These are phyloP conservation scores for Daldinia grandis DNA, from an alignment of 495 filamentous ascomycete species.

Conservation along the genomic window DNA sequence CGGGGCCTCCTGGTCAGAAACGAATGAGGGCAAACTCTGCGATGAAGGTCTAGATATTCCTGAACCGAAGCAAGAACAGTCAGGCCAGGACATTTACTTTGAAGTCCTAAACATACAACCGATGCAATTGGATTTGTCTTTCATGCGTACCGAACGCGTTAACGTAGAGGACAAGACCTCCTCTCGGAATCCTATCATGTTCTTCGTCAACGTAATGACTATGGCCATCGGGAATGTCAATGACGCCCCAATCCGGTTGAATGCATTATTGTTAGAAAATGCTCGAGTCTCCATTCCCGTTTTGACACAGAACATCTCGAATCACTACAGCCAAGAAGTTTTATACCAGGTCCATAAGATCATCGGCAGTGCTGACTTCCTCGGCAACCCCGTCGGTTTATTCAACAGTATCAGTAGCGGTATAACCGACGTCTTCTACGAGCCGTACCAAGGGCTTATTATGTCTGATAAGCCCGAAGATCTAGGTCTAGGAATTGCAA, in stretches of 20 bases:
- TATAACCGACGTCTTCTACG: slow-evolving; percentile 97
- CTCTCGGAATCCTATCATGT: slow-evolving; percentile 93
- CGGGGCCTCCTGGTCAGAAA: slow-evolving; percentile 89
- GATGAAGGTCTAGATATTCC: slow-evolving; percentile 91
- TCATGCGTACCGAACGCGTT: slow-evolving; percentile 94
- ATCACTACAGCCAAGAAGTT: slow-evolving; percentile 94
- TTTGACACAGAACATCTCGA: slow-evolving; percentile 82
- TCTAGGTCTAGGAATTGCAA: slow-evolving; percentile 91
- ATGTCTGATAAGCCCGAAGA: slow-evolving; percentile 96
- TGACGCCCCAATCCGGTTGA: slow-evolving; percentile 91
- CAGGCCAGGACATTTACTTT: slow-evolving; percentile 94
- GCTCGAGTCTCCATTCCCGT: slow-evolving; percentile 88
- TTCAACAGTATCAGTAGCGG: slow-evolving; percentile 99
- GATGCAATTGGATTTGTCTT: slow-evolving; percentile 96
- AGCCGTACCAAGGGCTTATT: slow-evolving; percentile 96
- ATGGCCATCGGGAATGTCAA: slow-evolving; percentile 99
- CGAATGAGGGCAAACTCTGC: slow-evolving; percentile 80
- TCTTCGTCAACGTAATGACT: slow-evolving; percentile 96
- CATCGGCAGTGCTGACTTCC: slow-evolving; percentile 94
- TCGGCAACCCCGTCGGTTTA: slow-evolving; percentile 96
- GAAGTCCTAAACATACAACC: slow-evolving; percentile 96
- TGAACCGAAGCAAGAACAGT: slow-evolving; percentile 83
- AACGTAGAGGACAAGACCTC: slow-evolving; percentile 94
- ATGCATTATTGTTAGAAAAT: slow-evolving; percentile 94
- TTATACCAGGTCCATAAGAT: slow-evolving; percentile 97